A percentile compares a stretch with the other conserved stretches of the same genome.
Evolutionary conservation across 1,284 basidiomycete genomes (phyloP).

Genomic region (Naganishia cerealis): DNA sequence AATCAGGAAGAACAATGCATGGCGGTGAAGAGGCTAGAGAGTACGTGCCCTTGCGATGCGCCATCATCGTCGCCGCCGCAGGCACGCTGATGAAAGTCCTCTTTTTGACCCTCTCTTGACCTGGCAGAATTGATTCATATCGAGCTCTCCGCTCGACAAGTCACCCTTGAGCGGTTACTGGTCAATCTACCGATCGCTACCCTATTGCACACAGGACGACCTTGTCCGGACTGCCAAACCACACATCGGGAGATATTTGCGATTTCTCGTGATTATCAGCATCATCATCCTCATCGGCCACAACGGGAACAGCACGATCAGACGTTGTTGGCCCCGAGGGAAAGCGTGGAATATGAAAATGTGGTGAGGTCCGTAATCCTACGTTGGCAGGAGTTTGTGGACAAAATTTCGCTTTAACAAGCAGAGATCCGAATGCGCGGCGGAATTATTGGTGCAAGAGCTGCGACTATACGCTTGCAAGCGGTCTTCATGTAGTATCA

Average conservation of each 20-base stretch:
- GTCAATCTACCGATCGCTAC: constrained; percentile 30
- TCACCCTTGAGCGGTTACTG: constrained; percentile 2
- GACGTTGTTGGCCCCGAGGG: constrained; percentile 4
- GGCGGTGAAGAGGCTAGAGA: constrained; percentile 35
- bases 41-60: constrained; percentile 2
- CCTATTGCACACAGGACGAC: not conserved
- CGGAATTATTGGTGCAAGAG: too few relatives aligned
- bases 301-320: constrained; percentile 46
- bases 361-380: constrained; percentile 46
- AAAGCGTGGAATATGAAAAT: constrained; percentile 40
- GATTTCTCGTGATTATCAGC: constrained; percentile 4
- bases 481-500: too few relatives aligned
- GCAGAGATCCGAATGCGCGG: too few relatives aligned
- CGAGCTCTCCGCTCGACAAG: constrained; percentile 48
- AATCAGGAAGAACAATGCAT: constrained; percentile 10
- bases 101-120: not conserved
- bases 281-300: not conserved
- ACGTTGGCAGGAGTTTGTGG: constrained; percentile 51
- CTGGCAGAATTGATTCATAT: constrained; percentile 48
- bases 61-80: not conserved
- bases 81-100: not conserved
- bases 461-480: too few relatives aligned
- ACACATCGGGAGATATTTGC: constrained; percentile 41
- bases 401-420: constrained; percentile 33
- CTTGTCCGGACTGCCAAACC: constrained; percentile 47